Evolutionary conservation across 305 asterid species (phyloP).

Genomic region (Fraxinus platypoda): DNA sequence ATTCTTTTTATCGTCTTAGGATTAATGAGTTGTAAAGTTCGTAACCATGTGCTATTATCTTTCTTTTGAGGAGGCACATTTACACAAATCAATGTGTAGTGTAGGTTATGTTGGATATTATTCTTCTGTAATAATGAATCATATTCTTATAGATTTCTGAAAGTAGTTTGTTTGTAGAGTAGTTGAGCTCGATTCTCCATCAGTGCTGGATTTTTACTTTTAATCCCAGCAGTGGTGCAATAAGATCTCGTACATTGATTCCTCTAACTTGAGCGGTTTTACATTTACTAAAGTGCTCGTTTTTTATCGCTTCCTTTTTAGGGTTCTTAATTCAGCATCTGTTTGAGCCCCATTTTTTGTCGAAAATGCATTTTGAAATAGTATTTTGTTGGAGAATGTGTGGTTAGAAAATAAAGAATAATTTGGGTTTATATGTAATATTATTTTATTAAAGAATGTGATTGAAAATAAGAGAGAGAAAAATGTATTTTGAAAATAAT

Average conservation of each 20-base stretch:
- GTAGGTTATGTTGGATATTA: conserved; percentile 14
- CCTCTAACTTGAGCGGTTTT: background rate
- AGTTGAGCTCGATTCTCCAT: background rate
- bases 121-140: conserved; percentile 6
- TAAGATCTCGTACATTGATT: background rate
- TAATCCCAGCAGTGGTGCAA: background rate
- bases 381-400: too few species aligned
- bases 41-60: conserved; percentile 8
- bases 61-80: conserved; percentile 8
- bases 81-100: background rate
- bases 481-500: too few species aligned
- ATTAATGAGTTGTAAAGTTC: conserved; percentile 29
- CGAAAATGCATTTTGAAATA: too few species aligned
- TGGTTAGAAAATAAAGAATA: too few species aligned
- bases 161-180: background rate
- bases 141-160: background rate
- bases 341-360: too few species aligned
- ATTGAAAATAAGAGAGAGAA: too few species aligned
- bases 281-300: background rate
- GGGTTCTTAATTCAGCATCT: background rate
- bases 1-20: conserved; percentile 7
- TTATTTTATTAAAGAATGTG: too few species aligned
- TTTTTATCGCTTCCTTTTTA: background rate
- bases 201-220: background rate
- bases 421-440: too few species aligned